Conservation (phyloP, 2,329 filamentous ascomycete species). For the Pseudocercospora macadamiae region DNA sequence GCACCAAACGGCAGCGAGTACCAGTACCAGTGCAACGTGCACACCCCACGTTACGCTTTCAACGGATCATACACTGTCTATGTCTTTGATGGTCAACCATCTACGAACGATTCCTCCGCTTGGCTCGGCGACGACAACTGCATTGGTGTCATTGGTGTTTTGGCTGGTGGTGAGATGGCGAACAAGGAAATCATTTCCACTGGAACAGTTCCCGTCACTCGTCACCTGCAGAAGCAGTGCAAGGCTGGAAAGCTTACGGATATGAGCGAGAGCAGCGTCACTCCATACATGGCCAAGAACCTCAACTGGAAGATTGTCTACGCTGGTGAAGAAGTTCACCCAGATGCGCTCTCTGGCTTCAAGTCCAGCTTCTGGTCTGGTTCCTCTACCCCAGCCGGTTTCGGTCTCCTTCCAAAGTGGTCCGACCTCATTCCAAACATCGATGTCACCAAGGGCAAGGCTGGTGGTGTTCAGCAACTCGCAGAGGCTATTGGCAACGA, state of each 20-base stretch:
- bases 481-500: conserved; percentile 12
- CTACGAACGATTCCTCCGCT: conserved; percentile 43
- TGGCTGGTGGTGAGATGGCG: conserved; percentile 37
- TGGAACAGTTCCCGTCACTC: conserved; percentile 50
- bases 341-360: conserved; percentile 42
- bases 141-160: conserved; percentile 61
- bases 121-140: conserved; percentile 61
- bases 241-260: conserved; percentile 37
- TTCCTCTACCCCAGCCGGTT: conserved; percentile 33
- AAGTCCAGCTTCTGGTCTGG: conserved; percentile 44
- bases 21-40: conserved; percentile 71
- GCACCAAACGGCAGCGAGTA: conserved; percentile 52
- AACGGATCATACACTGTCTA: conserved; percentile 65
- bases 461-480: conserved; percentile 28
- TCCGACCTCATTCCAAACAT: conserved; percentile 30
- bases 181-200: conserved; percentile 37
- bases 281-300: conserved; percentile 37
- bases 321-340: conserved; percentile 37
- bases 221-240: conserved; percentile 40
- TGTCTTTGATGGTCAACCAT: conserved; percentile 64
- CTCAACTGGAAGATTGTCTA: conserved; percentile 41
- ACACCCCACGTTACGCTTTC: conserved; percentile 62
- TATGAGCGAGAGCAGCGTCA: conserved; percentile 31
- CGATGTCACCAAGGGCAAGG: conserved; percentile 32
- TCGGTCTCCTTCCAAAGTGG: conserved; percentile 28